Percentiles rank a stretch among this genome's conserved stretches.
These are phyloP conservation scores for Citrus sinensis DNA, from an alignment of 345 rosid species.

Conservation along the genomic window DNA sequence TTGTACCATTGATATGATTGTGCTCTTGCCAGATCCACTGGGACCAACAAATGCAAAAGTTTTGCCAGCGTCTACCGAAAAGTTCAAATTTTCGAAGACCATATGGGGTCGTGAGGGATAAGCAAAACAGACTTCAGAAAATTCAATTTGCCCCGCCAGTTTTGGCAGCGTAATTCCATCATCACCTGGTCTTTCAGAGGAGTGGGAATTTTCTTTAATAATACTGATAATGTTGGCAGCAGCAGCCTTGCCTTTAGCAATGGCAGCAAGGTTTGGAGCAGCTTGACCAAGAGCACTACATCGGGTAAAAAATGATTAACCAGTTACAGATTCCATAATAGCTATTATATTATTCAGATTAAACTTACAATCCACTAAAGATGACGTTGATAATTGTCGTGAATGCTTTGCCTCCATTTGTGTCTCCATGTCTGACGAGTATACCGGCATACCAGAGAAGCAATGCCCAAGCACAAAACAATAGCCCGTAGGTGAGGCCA, in stretches of 20 bases:
- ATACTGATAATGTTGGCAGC: conserved; percentile 59
- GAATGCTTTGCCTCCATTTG: conserved; percentile 75
- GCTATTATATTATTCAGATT: background rate
- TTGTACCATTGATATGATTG: conserved; percentile 74
- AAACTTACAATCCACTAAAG: conserved; percentile 78
- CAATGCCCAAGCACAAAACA: conserved; percentile 75
- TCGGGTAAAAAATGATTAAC: background rate
- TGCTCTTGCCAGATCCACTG: conserved; percentile 93
- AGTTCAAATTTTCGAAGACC: conserved; percentile 68
- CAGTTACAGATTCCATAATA: background rate
- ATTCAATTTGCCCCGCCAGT: conserved; percentile 60
- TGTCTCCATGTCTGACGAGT: conserved; percentile 62
- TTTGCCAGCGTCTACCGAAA: conserved; percentile 56
- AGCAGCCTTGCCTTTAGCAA: conserved; percentile 67
- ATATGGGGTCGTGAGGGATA: conserved; percentile 62
- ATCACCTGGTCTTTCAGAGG: conserved; percentile 24
- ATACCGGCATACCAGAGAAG: conserved; percentile 79
- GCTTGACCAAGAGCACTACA: conserved; percentile 80
- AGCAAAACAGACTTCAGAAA: conserved; percentile 49
- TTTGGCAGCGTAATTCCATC: conserved; percentile 35
- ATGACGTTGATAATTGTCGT: conserved; percentile 74
- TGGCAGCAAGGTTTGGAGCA: conserved; percentile 67
- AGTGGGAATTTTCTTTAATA: conserved; percentile 32
- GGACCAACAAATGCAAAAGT: conserved; percentile 79
- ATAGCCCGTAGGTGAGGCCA: conserved; percentile 61